Evolutionary conservation across 2,329 filamentous ascomycete species (phyloP).

Genomic region (Didymella sp.): DNA sequence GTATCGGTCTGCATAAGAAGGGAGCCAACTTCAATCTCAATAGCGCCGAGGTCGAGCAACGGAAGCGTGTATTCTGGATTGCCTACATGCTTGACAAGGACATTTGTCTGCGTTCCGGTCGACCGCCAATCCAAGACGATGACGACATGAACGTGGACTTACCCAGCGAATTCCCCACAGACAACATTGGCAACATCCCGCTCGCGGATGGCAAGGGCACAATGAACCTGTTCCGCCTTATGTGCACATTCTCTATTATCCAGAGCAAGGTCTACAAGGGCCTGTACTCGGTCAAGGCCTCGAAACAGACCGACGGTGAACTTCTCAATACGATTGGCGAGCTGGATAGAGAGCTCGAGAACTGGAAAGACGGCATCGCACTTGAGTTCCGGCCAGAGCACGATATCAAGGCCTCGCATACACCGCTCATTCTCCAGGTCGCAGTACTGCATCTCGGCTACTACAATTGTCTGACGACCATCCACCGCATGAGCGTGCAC

Average conservation of each 20-base stretch:
- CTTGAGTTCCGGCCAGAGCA: constrained; percentile 96
- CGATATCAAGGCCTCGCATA: constrained; percentile 91
- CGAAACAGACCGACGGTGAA: constrained; percentile 90
- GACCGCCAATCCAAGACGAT: constrained; percentile 75
- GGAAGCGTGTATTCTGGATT: constrained; percentile 79
- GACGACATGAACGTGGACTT: constrained; percentile 96
- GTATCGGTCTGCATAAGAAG: constrained; percentile 92
- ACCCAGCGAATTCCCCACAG: constrained; percentile 85
- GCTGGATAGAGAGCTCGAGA: constrained; percentile 80
- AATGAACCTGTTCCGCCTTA: constrained; percentile 91
- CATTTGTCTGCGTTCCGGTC: constrained; percentile 74
- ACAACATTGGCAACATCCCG: constrained; percentile 94
- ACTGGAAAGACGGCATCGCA: constrained; percentile 96
- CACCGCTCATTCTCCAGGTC: constrained; percentile 90
- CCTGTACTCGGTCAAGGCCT: constrained; percentile 90
- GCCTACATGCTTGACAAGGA: constrained; percentile 77
- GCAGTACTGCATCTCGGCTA: constrained; percentile 96
- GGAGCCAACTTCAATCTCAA: constrained; percentile 94
- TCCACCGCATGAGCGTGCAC: constrained; percentile 97
- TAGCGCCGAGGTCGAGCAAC: constrained; percentile 91
- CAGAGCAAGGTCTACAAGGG: constrained; percentile 93
- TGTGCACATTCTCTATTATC: constrained; percentile 90
- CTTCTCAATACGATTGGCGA: constrained; percentile 95
- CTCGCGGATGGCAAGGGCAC: constrained; percentile 87
- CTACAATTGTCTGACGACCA: constrained; percentile 97